These are phyloP conservation scores for Trifolium subterraneum DNA, from an alignment of 306 rosid genomes.

Conservation along the genomic window DNA sequence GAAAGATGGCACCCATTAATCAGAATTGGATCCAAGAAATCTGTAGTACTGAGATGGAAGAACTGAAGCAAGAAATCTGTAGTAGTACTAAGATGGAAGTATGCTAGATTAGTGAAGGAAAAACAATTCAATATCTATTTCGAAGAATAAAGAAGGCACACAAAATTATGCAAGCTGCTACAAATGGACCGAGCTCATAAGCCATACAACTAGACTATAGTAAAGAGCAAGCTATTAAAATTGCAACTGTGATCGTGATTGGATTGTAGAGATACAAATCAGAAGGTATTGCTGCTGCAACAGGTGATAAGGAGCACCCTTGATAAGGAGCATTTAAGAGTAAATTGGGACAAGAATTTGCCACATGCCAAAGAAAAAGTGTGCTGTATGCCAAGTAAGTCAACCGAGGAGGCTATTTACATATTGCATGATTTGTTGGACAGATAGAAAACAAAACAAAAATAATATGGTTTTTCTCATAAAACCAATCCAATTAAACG, in stretches of 20 bases:
- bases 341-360: background rate
- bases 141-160: background rate
- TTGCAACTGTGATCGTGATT: background rate
- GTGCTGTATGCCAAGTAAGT: background rate
- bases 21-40: background rate
- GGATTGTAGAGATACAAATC: background rate
- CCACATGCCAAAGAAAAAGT: background rate
- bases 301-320: background rate
- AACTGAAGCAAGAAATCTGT: constrained; percentile 20
- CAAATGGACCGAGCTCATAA: background rate
- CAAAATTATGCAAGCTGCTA: background rate
- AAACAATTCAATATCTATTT: background rate
- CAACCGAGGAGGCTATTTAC: background rate
- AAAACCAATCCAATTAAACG: background rate
- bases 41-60: background rate
- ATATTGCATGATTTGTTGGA: background rate
- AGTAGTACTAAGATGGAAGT: no score
- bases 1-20: constrained; percentile 30
- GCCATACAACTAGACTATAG: background rate
- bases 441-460: background rate
- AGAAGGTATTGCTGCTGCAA: background rate
- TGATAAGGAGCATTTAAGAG: background rate
- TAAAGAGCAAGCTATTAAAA: background rate
- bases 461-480: background rate
- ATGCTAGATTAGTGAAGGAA: background rate